Conservation (phyloP, 305 asterid genomes). For the Fraxinus latifolia region DNA sequence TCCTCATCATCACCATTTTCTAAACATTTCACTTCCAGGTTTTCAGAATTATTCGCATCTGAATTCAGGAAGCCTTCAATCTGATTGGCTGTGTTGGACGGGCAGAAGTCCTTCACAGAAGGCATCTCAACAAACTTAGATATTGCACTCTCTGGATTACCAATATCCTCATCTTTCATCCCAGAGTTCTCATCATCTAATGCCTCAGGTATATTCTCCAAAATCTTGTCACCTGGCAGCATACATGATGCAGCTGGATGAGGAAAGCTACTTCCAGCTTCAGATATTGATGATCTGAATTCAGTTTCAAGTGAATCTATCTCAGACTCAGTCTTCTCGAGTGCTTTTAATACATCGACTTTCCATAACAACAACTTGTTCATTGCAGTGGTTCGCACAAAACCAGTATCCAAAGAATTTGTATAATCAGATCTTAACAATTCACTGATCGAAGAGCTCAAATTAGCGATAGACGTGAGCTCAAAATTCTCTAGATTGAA, state of each 20-base stretch:
- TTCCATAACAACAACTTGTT: slow-evolving; percentile 39
- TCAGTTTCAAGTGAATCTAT: slow-evolving; percentile 47
- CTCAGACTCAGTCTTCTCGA: slow-evolving; percentile 45
- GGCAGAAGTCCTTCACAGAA: slow-evolving; percentile 32
- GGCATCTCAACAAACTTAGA: slow-evolving; percentile 45
- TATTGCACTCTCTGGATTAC: slow-evolving; percentile 63
- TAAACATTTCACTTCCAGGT: slow-evolving; percentile 30
- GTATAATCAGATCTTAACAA: slow-evolving; percentile 34
- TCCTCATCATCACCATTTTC: slow-evolving; percentile 31
- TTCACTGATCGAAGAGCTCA: slow-evolving; percentile 35
- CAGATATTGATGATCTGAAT: slow-evolving; percentile 31
- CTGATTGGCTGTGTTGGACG: slow-evolving; percentile 30
- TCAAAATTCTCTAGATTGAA: slow-evolving; percentile 40
- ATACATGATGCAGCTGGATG: slow-evolving; percentile 28
- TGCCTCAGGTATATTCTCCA: slow-evolving; percentile 32
- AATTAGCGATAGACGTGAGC: slow-evolving; percentile 25
- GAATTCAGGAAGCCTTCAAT: slow-evolving; percentile 25
- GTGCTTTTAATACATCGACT: slow-evolving; percentile 35
- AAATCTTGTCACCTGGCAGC: slow-evolving; percentile 30
- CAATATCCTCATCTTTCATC: slow-evolving; percentile 48
- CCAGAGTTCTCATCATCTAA: slow-evolving; percentile 28
- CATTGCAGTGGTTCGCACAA: slow-evolving; percentile 36
- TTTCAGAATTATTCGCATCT: slow-evolving; percentile 31
- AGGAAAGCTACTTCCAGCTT: slow-evolving; percentile 18
- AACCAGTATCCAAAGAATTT: slow-evolving; percentile 29